Base-by-base conservation (phyloP, 1,284 basidiomycete species). In the Phylloporus sp. region DNA sequence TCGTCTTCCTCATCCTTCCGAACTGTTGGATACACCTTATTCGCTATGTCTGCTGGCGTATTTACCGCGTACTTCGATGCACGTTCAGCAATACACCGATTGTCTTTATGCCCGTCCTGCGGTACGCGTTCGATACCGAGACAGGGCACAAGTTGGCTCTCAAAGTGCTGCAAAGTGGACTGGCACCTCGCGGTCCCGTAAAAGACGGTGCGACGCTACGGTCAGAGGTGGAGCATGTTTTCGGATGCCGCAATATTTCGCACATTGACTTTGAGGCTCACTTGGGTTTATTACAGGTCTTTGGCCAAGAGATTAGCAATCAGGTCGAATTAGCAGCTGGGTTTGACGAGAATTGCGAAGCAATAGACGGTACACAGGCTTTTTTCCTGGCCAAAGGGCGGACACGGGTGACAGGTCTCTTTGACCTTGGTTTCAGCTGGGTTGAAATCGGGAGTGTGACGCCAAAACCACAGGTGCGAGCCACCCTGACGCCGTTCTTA, bases 381-480 rank as follows among this genome's bases (percentile, higher is more conserved):
- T 49, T 35, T 64, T 32, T 55, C 55, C 25, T 1, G 1, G n/a
- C 41, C 23, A 37, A 66, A 62, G 67, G 55, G 67, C 37, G 32
- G 11, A 25, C 14, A 8, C 55, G 6, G 2, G 27, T 17, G 15
- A 55, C 37, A 95, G 93, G 91, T n/a, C 86, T 98, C 0, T 95
- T 97, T 77, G 89, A 96, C 78, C 91, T 99, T 59, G 97, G 97
- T 4, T 99, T 99, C 77, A 94, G 95, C 71, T 98, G 97, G 89
- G 97, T 99, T 62, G 98, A 99, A 81, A 91, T 99, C 68, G 98
- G 97, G 14, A 97, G 94, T 72, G 92, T 99, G 25, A 99, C 97
- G 0, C 98, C 97, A 15, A 93, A 95, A 78, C 93, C 97, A 47
- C 96, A 98, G 85, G 95, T 94, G 72, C 69, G 86, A 74, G 45